Evolutionary conservation across 2,329 filamentous ascomycete species (phyloP).

Genomic region (Botrytis hyacinthi): DNA sequence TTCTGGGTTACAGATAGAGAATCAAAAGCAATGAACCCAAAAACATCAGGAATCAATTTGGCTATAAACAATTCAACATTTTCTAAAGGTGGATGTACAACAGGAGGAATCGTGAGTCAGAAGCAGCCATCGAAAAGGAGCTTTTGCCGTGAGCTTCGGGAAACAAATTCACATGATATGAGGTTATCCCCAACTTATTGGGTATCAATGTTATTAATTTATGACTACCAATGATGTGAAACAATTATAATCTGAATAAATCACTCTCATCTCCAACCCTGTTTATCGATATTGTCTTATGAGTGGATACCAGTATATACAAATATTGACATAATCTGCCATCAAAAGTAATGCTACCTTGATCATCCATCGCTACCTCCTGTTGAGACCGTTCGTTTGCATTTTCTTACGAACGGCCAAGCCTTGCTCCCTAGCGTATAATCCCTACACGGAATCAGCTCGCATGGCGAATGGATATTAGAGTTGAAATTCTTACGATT

Average conservation of each 20-base stretch:
- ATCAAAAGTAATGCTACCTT: not conserved
- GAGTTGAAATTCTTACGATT: slow-evolving; percentile 20
- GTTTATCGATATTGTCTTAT: not conserved
- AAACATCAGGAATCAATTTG: not conserved
- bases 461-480: slow-evolving; percentile 9
- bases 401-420: slow-evolving; percentile 31
- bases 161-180: not conserved
- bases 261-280: not conserved
- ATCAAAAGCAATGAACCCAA: too few relatives aligned
- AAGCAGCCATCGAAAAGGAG: not conserved
- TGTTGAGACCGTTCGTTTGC: slow-evolving; percentile 16
- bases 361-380: not conserved
- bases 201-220: not conserved
- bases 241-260: not conserved
- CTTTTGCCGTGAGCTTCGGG: not conserved
- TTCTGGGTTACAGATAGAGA: not conserved
- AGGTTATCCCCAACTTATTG: not conserved
- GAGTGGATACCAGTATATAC: not conserved
- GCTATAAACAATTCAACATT: too few relatives aligned
- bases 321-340: not conserved
- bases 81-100: too few relatives aligned
- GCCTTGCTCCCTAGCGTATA: slow-evolving; percentile 20
- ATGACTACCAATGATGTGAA: not conserved
- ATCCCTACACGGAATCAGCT: slow-evolving; percentile 22
- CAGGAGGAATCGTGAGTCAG: not conserved